A percentile compares a stretch with the other conserved stretches of the same genome.
Evolutionary conservation across 2,329 filamentous ascomycete species (phyloP).

Genomic region (Salinomyces thailandicus): DNA sequence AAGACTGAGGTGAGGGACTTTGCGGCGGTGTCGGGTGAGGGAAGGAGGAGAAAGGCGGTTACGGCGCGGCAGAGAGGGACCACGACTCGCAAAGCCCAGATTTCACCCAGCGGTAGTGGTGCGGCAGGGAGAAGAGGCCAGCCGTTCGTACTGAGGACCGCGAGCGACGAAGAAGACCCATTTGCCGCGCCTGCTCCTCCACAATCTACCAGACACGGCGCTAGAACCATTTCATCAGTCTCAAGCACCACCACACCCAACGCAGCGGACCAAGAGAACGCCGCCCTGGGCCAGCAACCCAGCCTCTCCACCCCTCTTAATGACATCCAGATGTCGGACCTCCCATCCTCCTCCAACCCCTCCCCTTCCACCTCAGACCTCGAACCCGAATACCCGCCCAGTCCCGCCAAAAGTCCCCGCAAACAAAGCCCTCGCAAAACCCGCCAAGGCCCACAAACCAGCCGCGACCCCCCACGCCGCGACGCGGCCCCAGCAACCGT

Average conservation of each 20-base stretch:
- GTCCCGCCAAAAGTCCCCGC: conserved; percentile 24
- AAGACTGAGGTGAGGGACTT: conserved; percentile 7
- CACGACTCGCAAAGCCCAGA: conserved; percentile 13
- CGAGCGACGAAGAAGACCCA: conserved; percentile 19
- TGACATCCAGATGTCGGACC: conserved; percentile 22
- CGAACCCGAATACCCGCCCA: conserved; percentile 28
- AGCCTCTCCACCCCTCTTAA: conserved; percentile 21
- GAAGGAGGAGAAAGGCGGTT: conserved; percentile 13
- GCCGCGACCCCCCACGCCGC: not conserved
- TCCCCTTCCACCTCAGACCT: conserved; percentile 7
- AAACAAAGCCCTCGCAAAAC: conserved; percentile 20
- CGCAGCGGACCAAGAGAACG: too few species aligned
- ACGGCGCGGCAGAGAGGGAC: conserved; percentile 19
- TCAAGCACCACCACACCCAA: conserved; percentile 27
- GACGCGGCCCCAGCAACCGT: conserved; percentile 14
- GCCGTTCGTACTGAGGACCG: conserved; percentile 18
- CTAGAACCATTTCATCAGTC: too few species aligned
- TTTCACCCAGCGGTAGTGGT: conserved; percentile 16
- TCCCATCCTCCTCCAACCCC: conserved; percentile 6
- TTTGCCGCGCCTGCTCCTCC: conserved; percentile 23
- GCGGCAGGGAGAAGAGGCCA: conserved; percentile 10
- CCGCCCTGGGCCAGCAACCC: conserved; percentile 19
- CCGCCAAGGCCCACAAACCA: conserved; percentile 3
- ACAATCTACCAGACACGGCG: too few species aligned
- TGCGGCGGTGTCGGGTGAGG: conserved; percentile 12